A percentile compares a stretch with the other conserved stretches of the same genome.
Conservation (phyloP, 2,329 filamentous ascomycete genomes). For the Chaetoscypha palmicola region DNA sequence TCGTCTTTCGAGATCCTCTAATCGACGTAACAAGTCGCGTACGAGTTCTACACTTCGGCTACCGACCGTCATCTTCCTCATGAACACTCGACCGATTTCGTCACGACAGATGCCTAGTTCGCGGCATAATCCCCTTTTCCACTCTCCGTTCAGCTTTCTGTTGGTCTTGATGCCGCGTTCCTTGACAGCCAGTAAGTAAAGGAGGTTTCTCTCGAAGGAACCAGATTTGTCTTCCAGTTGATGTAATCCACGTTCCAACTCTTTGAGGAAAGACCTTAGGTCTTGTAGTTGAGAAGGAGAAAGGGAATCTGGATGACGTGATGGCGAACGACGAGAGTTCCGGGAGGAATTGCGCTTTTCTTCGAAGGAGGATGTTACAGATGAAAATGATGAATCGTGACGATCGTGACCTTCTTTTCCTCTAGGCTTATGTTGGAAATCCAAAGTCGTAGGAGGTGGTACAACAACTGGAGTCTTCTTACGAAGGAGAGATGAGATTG, state of each 20-base stretch:
- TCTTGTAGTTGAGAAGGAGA: neutral
- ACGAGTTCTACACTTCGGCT: slow-evolving; percentile 1
- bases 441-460: neutral
- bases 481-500: neutral
- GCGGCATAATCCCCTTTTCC: neutral
- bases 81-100: slow-evolving; percentile 3
- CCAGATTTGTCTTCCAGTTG: neutral
- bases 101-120: slow-evolving; percentile 5
- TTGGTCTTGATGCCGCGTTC: slow-evolving; percentile 1
- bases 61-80: neutral
- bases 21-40: neutral
- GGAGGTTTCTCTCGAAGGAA: slow-evolving; percentile 2
- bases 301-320: neutral
- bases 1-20: neutral
- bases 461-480: neutral
- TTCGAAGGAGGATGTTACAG: slow-evolving; percentile 2
- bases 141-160: slow-evolving; percentile 1
- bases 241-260: neutral
- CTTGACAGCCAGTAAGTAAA: slow-evolving; percentile 6
- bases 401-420: slow-evolving; percentile 1
- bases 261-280: neutral
- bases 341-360: neutral
- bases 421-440: neutral
- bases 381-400: slow-evolving; percentile 5
- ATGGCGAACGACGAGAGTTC: neutral